These are phyloP conservation scores for Scutellaria minor DNA, from an alignment of 257 asterid genomes.

Conservation along the genomic window DNA sequence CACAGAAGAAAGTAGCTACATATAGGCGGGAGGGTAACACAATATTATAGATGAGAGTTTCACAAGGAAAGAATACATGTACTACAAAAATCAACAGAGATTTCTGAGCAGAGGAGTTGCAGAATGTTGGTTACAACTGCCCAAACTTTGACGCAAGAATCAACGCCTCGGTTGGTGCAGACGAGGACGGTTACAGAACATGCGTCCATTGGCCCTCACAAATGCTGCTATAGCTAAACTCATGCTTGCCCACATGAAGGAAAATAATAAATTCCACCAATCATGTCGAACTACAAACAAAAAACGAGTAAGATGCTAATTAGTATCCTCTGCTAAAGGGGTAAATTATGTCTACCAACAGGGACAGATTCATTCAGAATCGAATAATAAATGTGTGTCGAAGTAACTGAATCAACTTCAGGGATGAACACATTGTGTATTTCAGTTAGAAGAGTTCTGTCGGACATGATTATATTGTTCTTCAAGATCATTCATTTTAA, in stretches of 20 bases:
- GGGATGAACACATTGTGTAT: not conserved
- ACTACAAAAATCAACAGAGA: conserved; percentile 30
- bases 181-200: conserved; percentile 97
- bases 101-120: conserved; percentile 27
- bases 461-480: not conserved
- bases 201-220: conserved; percentile 83
- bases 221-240: conserved; percentile 82
- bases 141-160: conserved; percentile 30
- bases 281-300: conserved; percentile 64
- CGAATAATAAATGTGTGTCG: conserved; percentile 6
- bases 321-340: conserved; percentile 15
- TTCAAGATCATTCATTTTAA: not conserved
- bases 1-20: conserved; percentile 12
- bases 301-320: conserved; percentile 10
- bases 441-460: not conserved
- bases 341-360: not conserved
- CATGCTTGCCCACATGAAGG: conserved; percentile 88
- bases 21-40: not conserved
- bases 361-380: not conserved
- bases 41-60: conserved; percentile 24
- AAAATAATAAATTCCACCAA: conserved; percentile 71
- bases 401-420: conserved; percentile 17
- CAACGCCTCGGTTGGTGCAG: conserved; percentile 83
- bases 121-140: conserved; percentile 31
- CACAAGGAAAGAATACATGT: conserved; percentile 39